Evolutionary conservation across 139 green algal species (phyloP), one percentile per base, ranked within the genome.

Genomic region (Desmodesmus armatus): DNA sequence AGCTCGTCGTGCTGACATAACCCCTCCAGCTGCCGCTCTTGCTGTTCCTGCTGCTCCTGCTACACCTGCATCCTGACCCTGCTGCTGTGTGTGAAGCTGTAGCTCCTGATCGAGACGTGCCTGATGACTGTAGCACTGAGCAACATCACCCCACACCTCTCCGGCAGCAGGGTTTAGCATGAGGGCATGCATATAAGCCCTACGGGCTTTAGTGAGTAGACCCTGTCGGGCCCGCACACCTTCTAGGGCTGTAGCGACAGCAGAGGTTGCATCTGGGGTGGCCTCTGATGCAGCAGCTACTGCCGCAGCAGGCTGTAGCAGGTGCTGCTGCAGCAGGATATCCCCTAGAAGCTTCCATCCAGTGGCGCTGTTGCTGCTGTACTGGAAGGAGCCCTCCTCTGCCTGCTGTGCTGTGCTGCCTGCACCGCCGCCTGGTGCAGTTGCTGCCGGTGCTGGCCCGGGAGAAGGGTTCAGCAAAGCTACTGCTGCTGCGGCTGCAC

Each of bases 331-430:
- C 75, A 92, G 80, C 69, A 90, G 88, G 19, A 90, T 83, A 72
- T 97, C 94, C 0, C 93, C 94, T 76, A 96, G 90, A 37, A 94
- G 83, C 90, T 97, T 97, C 92, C 91, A 95, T 4, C 78, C 93
- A 0, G 92, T 87, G 7, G 73, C 33, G 21, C 69, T 23, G 62
- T 81, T 73, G 39, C 40, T 63, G 35, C 44, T 43, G 31, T 60
- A 21, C 47, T 60, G 39, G 23, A 74, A 25, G 29, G 19, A 17
- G 29, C 15, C 72, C 74, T n/a, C n/a, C n/a, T n/a, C n/a, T n/a
- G n/a, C n/a, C n/a, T n/a, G n/a, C n/a, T n/a, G n/a, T n/a, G n/a
- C n/a, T n/a, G n/a, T n/a, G n/a, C n/a, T n/a, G n/a, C n/a, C n/a
- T n/a, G n/a, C n/a, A n/a, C n/a, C n/a, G n/a, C n/a, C 17, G 13